Evolutionary conservation across 345 rosid genomes (phyloP).

Genomic region (Trapa incisa): DNA sequence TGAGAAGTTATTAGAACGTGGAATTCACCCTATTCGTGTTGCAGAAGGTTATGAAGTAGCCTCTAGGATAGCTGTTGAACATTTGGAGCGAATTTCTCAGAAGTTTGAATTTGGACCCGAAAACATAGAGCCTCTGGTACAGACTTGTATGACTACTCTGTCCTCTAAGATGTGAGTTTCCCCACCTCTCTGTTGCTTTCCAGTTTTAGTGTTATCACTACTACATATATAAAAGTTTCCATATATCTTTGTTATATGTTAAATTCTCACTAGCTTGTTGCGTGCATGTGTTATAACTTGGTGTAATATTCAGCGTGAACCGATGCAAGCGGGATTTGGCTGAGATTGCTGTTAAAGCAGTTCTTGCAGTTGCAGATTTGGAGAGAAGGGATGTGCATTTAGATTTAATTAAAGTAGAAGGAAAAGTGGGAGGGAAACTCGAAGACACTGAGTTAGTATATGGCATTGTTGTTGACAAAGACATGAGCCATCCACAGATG

Average conservation of each 20-base stretch:
- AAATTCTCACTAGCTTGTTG: neutral
- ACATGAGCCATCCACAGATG: slow-evolving; percentile 99
- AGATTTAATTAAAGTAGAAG: slow-evolving; percentile 92
- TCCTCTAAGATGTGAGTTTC: slow-evolving; percentile 70
- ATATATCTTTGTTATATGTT: neutral
- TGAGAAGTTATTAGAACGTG: slow-evolving; percentile 74
- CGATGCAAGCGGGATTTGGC: slow-evolving; percentile 85
- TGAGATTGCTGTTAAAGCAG: slow-evolving; percentile 94
- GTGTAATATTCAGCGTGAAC: slow-evolving; percentile 54
- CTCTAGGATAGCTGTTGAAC: slow-evolving; percentile 71
- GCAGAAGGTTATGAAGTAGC: slow-evolving; percentile 97
- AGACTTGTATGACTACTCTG: slow-evolving; percentile 91
- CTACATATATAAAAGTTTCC: neutral
- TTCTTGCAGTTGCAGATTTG: slow-evolving; percentile 89
- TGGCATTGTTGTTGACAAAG: slow-evolving; percentile 81
- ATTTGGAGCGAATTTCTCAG: slow-evolving; percentile 67
- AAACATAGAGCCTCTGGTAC: slow-evolving; percentile 67
- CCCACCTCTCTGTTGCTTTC: neutral
- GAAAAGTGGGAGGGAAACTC: slow-evolving; percentile 85
- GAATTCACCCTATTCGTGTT: slow-evolving; percentile 85
- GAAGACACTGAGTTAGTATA: slow-evolving; percentile 83
- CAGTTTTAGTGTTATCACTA: neutral
- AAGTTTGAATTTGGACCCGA: slow-evolving; percentile 54
- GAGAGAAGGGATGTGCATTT: slow-evolving; percentile 89
- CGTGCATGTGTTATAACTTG: neutral